Evolutionary conservation across 2,329 filamentous ascomycete genomes (phyloP).

Genomic region (Elsinoe perseae): DNA sequence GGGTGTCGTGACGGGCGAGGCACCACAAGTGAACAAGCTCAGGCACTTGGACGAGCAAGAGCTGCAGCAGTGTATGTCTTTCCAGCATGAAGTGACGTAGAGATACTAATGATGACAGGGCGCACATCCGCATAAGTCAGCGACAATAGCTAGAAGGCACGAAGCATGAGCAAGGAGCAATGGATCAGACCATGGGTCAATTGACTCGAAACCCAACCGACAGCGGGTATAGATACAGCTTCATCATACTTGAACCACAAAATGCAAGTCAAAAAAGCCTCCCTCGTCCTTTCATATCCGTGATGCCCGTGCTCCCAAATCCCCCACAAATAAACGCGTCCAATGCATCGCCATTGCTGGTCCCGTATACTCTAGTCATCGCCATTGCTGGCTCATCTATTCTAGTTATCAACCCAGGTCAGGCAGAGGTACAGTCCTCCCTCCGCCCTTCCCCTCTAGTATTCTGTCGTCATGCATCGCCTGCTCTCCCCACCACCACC

Average conservation of each 20-base stretch:
- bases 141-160: not conserved
- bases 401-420: not conserved
- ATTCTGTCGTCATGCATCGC: not conserved
- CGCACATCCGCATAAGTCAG: slow-evolving; percentile 3
- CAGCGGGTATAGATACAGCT: slow-evolving; percentile 3
- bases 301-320: too few relatives aligned
- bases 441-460: not conserved
- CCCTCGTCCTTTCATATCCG: too few relatives aligned
- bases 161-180: not conserved
- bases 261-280: not conserved
- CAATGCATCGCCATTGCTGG: not conserved
- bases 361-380: not conserved
- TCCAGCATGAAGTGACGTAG: not conserved
- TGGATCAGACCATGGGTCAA: not conserved
- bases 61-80: slow-evolving; percentile 48
- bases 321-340: not conserved
- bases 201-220: not conserved
- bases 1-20: slow-evolving; percentile 63
- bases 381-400: not conserved
- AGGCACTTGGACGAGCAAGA: slow-evolving; percentile 64
- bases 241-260: not conserved
- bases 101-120: not conserved
- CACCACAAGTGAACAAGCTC: slow-evolving; percentile 65
- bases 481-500: not conserved
- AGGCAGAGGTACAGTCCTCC: slow-evolving; percentile 10